These are phyloP conservation scores for Rhizophagus sp. DNA, from an alignment of 192 early-diverging fungal species.

Conservation along the genomic window DNA sequence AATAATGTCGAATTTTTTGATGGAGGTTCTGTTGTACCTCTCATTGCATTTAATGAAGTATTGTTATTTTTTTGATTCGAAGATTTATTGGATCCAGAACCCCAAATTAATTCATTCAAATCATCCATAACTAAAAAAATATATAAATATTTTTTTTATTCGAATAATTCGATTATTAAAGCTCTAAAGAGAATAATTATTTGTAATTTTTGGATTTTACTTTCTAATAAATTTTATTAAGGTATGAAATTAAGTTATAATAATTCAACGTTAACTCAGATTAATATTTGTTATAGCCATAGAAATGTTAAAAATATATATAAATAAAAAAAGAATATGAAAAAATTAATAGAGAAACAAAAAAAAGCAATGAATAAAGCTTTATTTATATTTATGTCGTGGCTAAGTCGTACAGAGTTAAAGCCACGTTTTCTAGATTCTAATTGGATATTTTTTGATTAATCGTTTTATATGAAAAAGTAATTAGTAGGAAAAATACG, in stretches of 20 bases:
- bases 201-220: no score
- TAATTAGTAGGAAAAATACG: not conserved
- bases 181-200: no score
- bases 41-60: not conserved
- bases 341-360: no score
- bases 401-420: not conserved
- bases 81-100: not conserved
- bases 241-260: no score
- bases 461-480: not conserved
- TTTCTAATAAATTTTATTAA: no score
- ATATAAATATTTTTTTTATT: not conserved
- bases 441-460: not conserved
- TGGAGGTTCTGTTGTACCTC: no score
- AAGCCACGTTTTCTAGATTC: not conserved
- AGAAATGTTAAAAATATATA: no score
- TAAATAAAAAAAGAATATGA: no score
- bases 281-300: no score
- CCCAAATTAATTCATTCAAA: conserved; percentile 16
- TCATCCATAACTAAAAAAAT: not conserved
- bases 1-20: not conserved
- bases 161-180: not conserved
- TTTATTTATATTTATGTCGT: not conserved
- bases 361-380: not conserved
- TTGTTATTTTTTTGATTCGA: not conserved
- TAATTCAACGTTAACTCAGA: no score